Conservation (phyloP, 257 asterid species). For the Rehmannia glutinosa region DNA sequence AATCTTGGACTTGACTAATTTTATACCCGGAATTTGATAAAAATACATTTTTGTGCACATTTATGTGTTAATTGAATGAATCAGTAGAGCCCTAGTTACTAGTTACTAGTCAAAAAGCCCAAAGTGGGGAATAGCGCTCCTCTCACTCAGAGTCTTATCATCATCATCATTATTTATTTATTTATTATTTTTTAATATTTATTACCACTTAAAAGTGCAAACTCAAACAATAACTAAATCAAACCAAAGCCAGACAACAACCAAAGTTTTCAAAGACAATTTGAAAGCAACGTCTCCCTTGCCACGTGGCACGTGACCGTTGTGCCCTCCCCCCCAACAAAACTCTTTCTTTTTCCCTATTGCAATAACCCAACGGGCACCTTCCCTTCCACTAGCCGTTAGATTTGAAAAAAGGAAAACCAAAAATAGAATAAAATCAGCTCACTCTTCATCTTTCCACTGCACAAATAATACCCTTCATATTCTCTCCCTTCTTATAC, state of each 20-base stretch:
- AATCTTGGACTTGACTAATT: too few species aligned
- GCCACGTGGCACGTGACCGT: slow-evolving; percentile 64
- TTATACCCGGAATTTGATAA: too few species aligned
- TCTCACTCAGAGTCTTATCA: slow-evolving; percentile 1
- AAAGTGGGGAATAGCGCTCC: slow-evolving; percentile 23
- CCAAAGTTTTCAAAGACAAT: slow-evolving; percentile 19
- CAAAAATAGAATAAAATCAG: slow-evolving; percentile 7
- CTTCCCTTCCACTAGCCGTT: slow-evolving; percentile 81
- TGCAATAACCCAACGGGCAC: slow-evolving; percentile 39
- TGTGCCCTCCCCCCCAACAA: slow-evolving; percentile 29
- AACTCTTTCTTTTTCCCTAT: slow-evolving; percentile 21
- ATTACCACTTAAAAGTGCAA: background rate
- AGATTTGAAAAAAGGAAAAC: slow-evolving; percentile 37
- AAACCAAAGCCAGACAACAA: background rate
- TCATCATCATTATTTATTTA: background rate
- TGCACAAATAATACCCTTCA: slow-evolving; percentile 45
- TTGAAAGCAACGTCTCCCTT: slow-evolving; percentile 56
- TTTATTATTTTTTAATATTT: too few species aligned
- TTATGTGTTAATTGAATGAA: background rate
- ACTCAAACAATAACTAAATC: background rate
- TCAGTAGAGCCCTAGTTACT: background rate
- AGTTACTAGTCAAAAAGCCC: slow-evolving; percentile 13
- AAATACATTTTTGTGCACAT: too few species aligned
- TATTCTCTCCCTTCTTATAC: background rate
- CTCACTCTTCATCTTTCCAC: background rate